Base-by-base conservation (phyloP, 768 basidiomycete genomes). In the Albatrellus ellisii region DNA sequence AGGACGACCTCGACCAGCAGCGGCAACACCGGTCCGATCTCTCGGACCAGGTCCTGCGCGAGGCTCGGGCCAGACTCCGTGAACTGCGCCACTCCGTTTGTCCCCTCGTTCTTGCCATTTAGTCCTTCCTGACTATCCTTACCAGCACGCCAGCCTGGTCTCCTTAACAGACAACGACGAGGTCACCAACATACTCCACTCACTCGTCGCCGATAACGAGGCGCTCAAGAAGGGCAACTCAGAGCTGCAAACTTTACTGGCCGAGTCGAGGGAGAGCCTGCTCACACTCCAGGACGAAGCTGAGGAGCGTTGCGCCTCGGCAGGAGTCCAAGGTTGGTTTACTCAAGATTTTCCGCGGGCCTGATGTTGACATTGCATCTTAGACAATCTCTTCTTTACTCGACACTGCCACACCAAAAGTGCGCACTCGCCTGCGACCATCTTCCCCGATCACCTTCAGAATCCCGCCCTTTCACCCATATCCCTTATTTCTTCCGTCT, bases 201-300 rank as follows among this genome's bases (percentile, higher is more conserved):
- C 79, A n/a, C 66, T 94, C 24, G 88, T 91, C 6, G 74, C 77
- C 26, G 85, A 87, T 52, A 94, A 90, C 52, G 85, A 91, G 50
- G 68, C 68, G 20, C 62, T 92, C 40, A 86, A 85, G 58, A 76
- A 74, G 15, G 87, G 89, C 52, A 88, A 85, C 45, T 69, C 72
- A 6, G 87, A 94, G 54, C 60, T 94, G 36, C 80, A 84, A 44
- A 71, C 70, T 36, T 59, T 90, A 7, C 64, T 97, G 6, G 60
- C 72, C 2, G 83, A 88, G 38, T 70, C 83, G 1, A 72, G 87
- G 21, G 88, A 92, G 54, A 85, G 91, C 47, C 56, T 79, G 4
- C 73, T 77, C 42, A 56, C 62, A 1, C 54, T 88, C 33, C 78
- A 79, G 40, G 77, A 77, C 49, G 87, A 92, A 57, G 59, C 79